phyloP scores from a whole-genome alignment of 352 stramenopile genomes.

The Globisporangium uncinulatum region DNA sequence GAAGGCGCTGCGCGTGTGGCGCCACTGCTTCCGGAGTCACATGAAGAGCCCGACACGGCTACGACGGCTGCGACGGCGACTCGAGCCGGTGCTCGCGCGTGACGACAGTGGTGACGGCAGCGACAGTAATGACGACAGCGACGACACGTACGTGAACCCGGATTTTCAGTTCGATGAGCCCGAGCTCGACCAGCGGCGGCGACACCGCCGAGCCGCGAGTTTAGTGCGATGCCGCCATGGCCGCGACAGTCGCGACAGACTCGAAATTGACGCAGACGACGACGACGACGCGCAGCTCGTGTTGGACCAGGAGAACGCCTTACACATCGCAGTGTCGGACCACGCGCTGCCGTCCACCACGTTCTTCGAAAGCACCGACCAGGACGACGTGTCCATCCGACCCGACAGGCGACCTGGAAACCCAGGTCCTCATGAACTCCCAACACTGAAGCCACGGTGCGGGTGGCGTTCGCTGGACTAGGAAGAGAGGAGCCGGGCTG shows the following conservation, averaged over 20 bases:
- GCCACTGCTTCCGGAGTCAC: slow-evolving; percentile 60
- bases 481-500: too few relatives aligned
- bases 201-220: neutral
- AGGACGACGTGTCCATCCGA: neutral
- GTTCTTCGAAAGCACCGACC: slow-evolving; percentile 1
- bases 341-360: slow-evolving; percentile 7
- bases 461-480: too few relatives aligned
- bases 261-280: neutral
- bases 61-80: neutral
- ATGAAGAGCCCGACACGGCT: slow-evolving; percentile 38
- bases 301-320: slow-evolving; percentile 5
- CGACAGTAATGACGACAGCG: neutral
- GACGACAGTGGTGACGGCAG: neutral
- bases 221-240: neutral
- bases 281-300: slow-evolving; percentile 1
- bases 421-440: too few relatives aligned
- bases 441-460: too few relatives aligned
- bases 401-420: neutral
- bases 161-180: slow-evolving; percentile 12
- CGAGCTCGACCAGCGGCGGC: neutral
- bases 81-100: neutral
- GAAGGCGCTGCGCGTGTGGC: slow-evolving; percentile 43
- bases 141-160: slow-evolving; percentile 6
- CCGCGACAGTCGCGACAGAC: too few relatives aligned
- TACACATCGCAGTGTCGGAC: slow-evolving; percentile 6